Percentiles rank a stretch among this genome's conserved stretches.
These are phyloP conservation scores for Brachypodium distachyon DNA, from an alignment of 202 grass and related monocot species.

Conservation along the genomic window DNA sequence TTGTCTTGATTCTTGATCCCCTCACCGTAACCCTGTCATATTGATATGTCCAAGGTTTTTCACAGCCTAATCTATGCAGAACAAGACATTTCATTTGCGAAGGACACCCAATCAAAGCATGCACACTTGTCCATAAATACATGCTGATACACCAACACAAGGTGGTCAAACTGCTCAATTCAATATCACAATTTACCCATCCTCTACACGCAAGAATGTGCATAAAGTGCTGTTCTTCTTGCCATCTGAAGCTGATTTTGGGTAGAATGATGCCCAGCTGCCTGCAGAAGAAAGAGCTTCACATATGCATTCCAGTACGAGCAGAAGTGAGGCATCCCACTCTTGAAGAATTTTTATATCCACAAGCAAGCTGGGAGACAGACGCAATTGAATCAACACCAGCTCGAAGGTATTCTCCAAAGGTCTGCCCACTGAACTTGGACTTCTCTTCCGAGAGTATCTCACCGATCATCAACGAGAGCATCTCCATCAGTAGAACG, in stretches of 20 bases:
- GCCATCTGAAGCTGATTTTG: slow-evolving; percentile 10
- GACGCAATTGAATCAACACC: background rate
- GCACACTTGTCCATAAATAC: background rate
- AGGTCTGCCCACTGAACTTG: slow-evolving; percentile 34
- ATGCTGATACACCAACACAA: background rate
- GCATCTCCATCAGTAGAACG: slow-evolving; percentile 7
- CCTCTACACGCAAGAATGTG: background rate
- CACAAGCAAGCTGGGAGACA: background rate
- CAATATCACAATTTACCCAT: background rate
- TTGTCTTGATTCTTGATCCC: background rate
- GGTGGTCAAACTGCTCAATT: background rate
- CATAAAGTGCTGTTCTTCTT: background rate
- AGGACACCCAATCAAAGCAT: background rate
- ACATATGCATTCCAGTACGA: background rate
- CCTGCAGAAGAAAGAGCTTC: slow-evolving; percentile 7
- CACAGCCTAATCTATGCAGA: background rate
- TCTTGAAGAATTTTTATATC: slow-evolving; percentile 31
- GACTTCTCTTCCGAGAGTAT: background rate
- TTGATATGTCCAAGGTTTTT: slow-evolving; percentile 9
- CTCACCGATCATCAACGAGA: background rate
- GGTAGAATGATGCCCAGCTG: slow-evolving; percentile 21
- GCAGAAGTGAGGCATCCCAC: slow-evolving; percentile 8
- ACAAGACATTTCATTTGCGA: slow-evolving; percentile 11
- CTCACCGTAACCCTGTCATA: background rate
- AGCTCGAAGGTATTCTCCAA: slow-evolving; percentile 18